A percentile compares a stretch with the other conserved stretches of the same genome.
phyloP scores from a whole-genome alignment of 352 stramenopile genomes.

The Lagenidium sp. region DNA sequence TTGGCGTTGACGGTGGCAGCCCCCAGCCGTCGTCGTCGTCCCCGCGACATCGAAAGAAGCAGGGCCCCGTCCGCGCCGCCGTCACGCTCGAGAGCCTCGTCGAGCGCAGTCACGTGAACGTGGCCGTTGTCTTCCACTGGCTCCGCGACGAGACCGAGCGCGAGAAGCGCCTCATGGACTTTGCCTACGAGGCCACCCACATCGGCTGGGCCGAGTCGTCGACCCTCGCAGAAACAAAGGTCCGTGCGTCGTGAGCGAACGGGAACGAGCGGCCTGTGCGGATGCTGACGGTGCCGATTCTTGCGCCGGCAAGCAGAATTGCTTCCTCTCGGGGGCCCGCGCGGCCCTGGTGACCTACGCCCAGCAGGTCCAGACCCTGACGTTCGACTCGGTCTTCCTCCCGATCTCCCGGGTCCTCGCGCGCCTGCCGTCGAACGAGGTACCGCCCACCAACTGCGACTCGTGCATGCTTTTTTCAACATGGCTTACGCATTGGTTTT shows the following conservation, averaged over 20 bases:
- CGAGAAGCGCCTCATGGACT: constrained; percentile 37
- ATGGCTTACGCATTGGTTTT: constrained; percentile 1
- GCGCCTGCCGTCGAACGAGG: constrained; percentile 34
- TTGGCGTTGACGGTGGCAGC: neutral
- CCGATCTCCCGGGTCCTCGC: constrained; percentile 47
- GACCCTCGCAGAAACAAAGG: no score
- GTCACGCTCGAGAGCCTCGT: neutral
- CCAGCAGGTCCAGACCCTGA: constrained; percentile 44
- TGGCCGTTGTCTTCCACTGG: constrained; percentile 30
- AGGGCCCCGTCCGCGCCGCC: neutral
- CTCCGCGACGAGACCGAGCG: constrained; percentile 32
- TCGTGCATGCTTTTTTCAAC: neutral
- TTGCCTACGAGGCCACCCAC: constrained; percentile 49
- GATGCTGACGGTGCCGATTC: no score
- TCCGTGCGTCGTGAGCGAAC: no score
- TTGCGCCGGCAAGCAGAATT: no score
- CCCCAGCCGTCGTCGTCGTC: constrained; percentile 17
- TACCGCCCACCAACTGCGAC: constrained; percentile 3
- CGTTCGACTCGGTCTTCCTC: constrained; percentile 60
- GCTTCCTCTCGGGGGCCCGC: constrained; percentile 6
- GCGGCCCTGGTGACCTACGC: constrained; percentile 9
- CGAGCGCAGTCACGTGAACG: no score
- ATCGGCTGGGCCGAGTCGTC: no score
- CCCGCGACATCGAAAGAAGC: neutral
- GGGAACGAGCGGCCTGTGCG: no score